phyloP scores from a whole-genome alignment of 1,284 basidiomycete species.

The Caloboletus inedulis region DNA sequence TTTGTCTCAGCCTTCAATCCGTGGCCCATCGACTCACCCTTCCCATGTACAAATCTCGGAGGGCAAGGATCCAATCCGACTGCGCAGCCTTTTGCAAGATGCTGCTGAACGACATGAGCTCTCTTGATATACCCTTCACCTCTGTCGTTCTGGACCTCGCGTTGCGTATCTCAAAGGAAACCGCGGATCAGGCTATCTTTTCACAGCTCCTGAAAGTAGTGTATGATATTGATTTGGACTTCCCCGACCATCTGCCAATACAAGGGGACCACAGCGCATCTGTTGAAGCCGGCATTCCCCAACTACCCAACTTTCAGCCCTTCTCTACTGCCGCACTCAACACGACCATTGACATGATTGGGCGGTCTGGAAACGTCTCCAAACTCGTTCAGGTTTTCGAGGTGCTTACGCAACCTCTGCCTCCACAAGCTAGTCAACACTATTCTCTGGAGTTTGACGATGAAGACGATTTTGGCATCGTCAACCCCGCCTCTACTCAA shows the following conservation, averaged over 20 bases:
- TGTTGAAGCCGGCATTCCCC: slow-evolving; percentile 21
- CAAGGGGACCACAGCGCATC: slow-evolving; percentile 13
- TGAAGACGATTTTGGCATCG: slow-evolving; percentile 60
- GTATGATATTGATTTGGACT: slow-evolving; percentile 71
- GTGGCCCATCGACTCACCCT: slow-evolving; percentile 62
- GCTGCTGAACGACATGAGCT: slow-evolving; percentile 58
- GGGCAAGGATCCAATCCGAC: slow-evolving; percentile 37
- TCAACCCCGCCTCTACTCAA: slow-evolving; percentile 39
- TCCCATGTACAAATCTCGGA: slow-evolving; percentile 43
- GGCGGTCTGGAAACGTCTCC: slow-evolving; percentile 53
- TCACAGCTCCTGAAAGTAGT: slow-evolving; percentile 55
- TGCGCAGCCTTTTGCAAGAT: slow-evolving; percentile 45
- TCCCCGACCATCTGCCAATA: slow-evolving; percentile 53
- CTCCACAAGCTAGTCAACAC: slow-evolving; percentile 41
- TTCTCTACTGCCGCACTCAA: slow-evolving; percentile 70
- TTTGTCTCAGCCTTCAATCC: slow-evolving; percentile 61
- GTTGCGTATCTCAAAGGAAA: slow-evolving; percentile 65
- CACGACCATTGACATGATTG: slow-evolving; percentile 66
- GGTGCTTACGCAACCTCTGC: slow-evolving; percentile 68
- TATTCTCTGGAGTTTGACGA: slow-evolving; percentile 55
- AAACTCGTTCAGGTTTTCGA: slow-evolving; percentile 73
- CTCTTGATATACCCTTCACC: slow-evolving; percentile 45
- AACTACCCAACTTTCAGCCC: slow-evolving; percentile 36
- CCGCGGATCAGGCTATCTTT: slow-evolving; percentile 51
- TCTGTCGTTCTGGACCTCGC: slow-evolving; percentile 60